Conservation (phyloP, 129 eudicot species). For the Smallanthus sonchifolius region DNA sequence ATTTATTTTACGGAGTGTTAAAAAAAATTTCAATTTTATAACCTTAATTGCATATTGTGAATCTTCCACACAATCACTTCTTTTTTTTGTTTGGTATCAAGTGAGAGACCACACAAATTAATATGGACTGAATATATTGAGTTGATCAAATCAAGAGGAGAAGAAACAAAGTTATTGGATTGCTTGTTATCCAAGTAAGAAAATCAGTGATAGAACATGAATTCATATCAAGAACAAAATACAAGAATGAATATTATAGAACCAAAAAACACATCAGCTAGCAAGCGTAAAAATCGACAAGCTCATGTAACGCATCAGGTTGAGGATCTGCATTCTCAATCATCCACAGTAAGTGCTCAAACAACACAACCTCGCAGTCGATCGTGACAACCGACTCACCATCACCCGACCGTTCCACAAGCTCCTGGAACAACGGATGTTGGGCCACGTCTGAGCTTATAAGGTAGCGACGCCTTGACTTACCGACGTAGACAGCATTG, state of each 20-base stretch:
- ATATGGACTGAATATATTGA: too few relatives aligned
- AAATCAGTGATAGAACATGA: conserved; percentile 16
- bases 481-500: conserved; percentile 38
- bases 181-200: conserved; percentile 26
- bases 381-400: conserved; percentile 22
- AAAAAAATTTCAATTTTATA: too few relatives aligned
- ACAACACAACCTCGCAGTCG: conserved; percentile 41
- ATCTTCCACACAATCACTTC: too few relatives aligned
- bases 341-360: conserved; percentile 42
- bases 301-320: conserved; percentile 37
- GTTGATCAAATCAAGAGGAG: conserved; percentile 1
- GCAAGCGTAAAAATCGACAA: conserved; percentile 28
- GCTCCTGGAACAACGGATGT: conserved; percentile 38
- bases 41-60: too few relatives aligned
- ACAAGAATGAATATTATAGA: conserved; percentile 7
- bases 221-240: conserved; percentile 4
- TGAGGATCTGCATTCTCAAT: conserved; percentile 39
- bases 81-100: too few relatives aligned
- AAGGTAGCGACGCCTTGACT: conserved; percentile 33
- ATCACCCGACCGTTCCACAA: conserved; percentile 33
- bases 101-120: too few relatives aligned
- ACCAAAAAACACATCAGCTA: neutral
- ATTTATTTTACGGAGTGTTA: too few relatives aligned
- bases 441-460: conserved; percentile 33
- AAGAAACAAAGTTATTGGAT: conserved; percentile 12